A percentile compares a stretch with the other conserved stretches of the same genome.
Conservation (phyloP, 2,329 filamentous ascomycete genomes). For the Clarireedia hainanense region DNA sequence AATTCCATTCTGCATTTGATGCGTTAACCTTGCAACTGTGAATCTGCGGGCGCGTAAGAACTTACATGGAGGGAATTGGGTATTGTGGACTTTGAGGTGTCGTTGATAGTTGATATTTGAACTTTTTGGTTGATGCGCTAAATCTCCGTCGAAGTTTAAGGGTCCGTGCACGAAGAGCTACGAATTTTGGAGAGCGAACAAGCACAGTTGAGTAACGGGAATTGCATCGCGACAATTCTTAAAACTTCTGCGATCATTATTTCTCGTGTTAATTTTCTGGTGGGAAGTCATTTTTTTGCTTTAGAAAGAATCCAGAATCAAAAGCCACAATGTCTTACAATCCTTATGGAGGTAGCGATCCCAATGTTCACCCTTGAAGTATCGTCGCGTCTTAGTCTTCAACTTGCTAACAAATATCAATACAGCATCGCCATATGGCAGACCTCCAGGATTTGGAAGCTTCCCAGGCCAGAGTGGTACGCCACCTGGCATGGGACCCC, state of each 20-base stretch:
- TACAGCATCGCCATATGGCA: conserved; percentile 49
- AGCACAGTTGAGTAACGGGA: neutral
- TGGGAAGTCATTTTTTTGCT: too few relatives aligned
- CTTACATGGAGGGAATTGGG: conserved; percentile 15
- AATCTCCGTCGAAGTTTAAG: neutral
- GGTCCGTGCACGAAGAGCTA: conserved; percentile 3
- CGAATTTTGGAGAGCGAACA: neutral
- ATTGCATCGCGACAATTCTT: neutral
- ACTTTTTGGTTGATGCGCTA: conserved; percentile 8
- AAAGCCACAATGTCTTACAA: conserved; percentile 28
- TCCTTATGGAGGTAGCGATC: conserved; percentile 27
- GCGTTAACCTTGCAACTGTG: conserved; percentile 7
- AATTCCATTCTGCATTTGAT: conserved; percentile 27
- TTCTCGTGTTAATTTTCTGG: neutral
- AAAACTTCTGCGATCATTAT: neutral
- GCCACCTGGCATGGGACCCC: conserved; percentile 64
- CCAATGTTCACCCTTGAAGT: neutral
- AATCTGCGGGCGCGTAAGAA: conserved; percentile 9
- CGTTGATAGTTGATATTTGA: conserved; percentile 12
- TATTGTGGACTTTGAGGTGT: conserved; percentile 11
- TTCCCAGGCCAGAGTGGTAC: conserved; percentile 52
- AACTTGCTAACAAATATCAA: neutral
- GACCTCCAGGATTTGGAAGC: conserved; percentile 63
- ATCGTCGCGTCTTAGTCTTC: neutral
- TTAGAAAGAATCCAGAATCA: too few relatives aligned